These are phyloP conservation scores for Solanum rostratum DNA, from an alignment of 257 asterid species.

Conservation along the genomic window DNA sequence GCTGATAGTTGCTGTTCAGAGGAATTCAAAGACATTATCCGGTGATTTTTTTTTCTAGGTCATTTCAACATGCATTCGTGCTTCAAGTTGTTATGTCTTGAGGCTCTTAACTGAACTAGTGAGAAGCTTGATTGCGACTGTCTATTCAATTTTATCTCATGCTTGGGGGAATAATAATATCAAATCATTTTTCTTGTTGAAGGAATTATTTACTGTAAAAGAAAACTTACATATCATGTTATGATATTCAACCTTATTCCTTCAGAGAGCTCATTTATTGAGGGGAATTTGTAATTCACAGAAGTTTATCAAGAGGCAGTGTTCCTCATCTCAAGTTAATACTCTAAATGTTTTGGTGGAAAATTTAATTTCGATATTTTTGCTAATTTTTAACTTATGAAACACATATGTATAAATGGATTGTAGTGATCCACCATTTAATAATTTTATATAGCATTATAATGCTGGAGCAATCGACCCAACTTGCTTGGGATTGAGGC, in stretches of 20 bases:
- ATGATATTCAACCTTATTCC: not conserved
- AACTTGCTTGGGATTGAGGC: not conserved
- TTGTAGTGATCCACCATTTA: not conserved
- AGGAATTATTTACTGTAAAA: not conserved
- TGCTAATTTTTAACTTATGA: not conserved
- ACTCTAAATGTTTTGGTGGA: not conserved
- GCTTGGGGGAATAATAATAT: not conserved
- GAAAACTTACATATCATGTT: not conserved
- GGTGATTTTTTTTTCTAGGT: not conserved
- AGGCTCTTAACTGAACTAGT: not conserved
- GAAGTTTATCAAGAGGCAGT: not conserved
- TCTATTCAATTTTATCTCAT: not conserved
- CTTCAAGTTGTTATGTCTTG: not conserved
- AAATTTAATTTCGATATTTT: not conserved
- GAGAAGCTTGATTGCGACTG: not conserved
- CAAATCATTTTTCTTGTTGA: not conserved
- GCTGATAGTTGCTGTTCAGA: conserved; percentile 2
- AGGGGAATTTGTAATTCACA: not conserved
- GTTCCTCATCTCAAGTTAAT: not conserved
- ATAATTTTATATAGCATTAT: not conserved
- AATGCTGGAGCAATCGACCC: not conserved
- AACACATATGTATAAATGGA: not conserved
- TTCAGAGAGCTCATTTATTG: not conserved
- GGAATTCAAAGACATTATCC: conserved; percentile 1
- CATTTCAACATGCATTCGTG: not conserved